Percentiles rank a stretch among this genome's conserved stretches.
Conservation (phyloP, 441 rosid genomes). For the Gossypium schwendimanii region DNA sequence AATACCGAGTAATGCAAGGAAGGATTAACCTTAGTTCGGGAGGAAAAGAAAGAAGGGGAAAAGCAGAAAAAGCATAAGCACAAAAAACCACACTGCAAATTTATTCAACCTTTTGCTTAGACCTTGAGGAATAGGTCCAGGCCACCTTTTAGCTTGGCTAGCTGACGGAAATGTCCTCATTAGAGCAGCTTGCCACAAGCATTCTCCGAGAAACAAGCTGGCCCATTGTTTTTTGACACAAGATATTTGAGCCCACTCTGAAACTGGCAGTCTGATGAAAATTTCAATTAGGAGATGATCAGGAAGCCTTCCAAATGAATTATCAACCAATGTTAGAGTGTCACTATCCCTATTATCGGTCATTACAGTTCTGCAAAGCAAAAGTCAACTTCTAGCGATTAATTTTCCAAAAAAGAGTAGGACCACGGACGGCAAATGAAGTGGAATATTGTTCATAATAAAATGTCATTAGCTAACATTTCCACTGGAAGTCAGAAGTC, state of each 20-base stretch:
- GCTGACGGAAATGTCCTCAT: constrained; percentile 45
- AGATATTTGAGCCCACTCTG: constrained; percentile 53
- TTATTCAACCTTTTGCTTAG: constrained; percentile 47
- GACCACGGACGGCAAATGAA: background rate
- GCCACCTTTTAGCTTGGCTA: constrained; percentile 59
- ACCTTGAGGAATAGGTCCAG: constrained; percentile 75
- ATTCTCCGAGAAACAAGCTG: constrained; percentile 56
- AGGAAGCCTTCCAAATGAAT: constrained; percentile 52
- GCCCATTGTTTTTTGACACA: constrained; percentile 72
- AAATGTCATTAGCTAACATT: background rate
- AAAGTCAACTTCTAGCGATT: background rate
- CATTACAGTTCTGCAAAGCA: constrained; percentile 48
- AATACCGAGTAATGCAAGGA: background rate
- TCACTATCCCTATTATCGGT: constrained; percentile 24
- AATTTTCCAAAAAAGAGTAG: background rate
- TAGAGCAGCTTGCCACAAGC: constrained; percentile 81
- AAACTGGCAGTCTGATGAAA: constrained; percentile 57
- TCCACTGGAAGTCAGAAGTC: background rate
- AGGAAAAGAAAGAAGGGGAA: background rate
- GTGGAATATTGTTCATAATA: background rate
- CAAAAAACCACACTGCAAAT: background rate
- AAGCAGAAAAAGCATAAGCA: background rate
- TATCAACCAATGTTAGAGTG: constrained; percentile 23
- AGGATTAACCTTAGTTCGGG: background rate
- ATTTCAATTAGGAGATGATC: constrained; percentile 75